A percentile compares a stretch with the other conserved stretches of the same genome.
Evolutionary conservation across 108 stramenopile species (phyloP).

Genomic region (Nitzschia sp.): DNA sequence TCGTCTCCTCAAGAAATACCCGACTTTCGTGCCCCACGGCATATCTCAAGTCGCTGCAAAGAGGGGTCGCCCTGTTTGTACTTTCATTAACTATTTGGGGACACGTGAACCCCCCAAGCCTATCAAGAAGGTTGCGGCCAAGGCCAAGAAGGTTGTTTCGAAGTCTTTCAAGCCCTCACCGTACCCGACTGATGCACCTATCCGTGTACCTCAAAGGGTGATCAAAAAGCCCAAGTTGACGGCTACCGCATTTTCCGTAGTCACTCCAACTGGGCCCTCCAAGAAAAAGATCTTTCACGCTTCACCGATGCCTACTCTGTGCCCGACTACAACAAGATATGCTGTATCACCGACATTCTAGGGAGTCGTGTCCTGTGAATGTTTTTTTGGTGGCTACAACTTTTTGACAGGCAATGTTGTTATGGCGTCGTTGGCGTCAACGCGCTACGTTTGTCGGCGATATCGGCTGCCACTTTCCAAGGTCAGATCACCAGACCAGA

Average conservation of each 20-base stretch:
- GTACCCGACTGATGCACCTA: constrained; percentile 20
- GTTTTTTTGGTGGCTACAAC: too few species aligned
- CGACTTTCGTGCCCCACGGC: constrained; percentile 8
- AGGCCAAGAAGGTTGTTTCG: background rate
- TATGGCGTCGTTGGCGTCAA: too few species aligned
- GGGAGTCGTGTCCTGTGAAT: too few species aligned
- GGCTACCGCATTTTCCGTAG: background rate
- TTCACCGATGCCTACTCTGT: constrained; percentile 1
- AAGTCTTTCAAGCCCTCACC: constrained; percentile 8
- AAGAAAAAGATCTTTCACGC: background rate
- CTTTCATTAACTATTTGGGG: constrained; percentile 24
- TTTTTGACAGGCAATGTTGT: too few species aligned
- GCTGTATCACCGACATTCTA: background rate
- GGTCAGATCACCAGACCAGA: too few species aligned
- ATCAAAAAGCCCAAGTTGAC: background rate
- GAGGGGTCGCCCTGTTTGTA: constrained; percentile 9
- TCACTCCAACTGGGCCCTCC: background rate
- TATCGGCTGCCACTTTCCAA: too few species aligned
- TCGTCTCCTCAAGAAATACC: constrained; percentile 10
- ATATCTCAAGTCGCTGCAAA: background rate
- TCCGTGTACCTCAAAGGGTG: background rate
- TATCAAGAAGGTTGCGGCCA: background rate
- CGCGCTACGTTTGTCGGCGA: too few species aligned
- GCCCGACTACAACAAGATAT: background rate
- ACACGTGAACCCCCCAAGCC: constrained; percentile 2